Base-by-base conservation (phyloP, 148 eudicot species). In the Vaccinium darrowii region DNA sequence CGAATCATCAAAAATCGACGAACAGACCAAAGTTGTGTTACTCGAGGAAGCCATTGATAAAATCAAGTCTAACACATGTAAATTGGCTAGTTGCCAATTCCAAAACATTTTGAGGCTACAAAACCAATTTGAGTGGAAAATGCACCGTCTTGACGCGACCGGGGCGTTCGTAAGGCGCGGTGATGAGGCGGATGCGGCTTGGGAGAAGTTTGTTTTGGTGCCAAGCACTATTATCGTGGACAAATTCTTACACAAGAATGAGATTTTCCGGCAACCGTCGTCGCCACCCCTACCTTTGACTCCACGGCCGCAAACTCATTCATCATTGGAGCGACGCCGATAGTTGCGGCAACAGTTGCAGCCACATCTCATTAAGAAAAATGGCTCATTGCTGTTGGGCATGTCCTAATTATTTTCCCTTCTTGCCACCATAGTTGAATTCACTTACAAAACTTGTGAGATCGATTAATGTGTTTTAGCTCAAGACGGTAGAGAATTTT, bases 121-220 rank as follows among this genome's bases (percentile, higher is more conserved):
- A 81, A 91, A 87, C 53, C 89, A 91, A 30, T 81, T 94, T 83
- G 93, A 86, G 65, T 88, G 94, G 95, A 82, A 90, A 16, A 65
- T 94, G 84, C 95, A 95, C 83, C 95, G 85, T 18, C 81, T 95
- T 7, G 91, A 95, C 78, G 98, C 98, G 3, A 94, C 96, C 5
- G 91, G 90, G 63, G 95, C 87, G 1, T 94, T 95, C 81, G 52
- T 82, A 52, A 89, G 88, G 56, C 87, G 83, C 5, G 92, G 92
- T 1, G 85, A 62, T 7, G 60, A 7, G 3, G 88, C 90, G 57
- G 83, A 91, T 13, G 87, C 85, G 54, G 91, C 92, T 13, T 93
- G 98, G 98, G 89, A 91, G 62, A 87, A 84, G 84, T 88, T 85
- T 2, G 94, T 94, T 62, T 90, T 84, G 8, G 79, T 81, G 71